These are phyloP conservation scores for Fusarium sp. DNA, from an alignment of 2,329 filamentous ascomycete species.

Conservation along the genomic window DNA sequence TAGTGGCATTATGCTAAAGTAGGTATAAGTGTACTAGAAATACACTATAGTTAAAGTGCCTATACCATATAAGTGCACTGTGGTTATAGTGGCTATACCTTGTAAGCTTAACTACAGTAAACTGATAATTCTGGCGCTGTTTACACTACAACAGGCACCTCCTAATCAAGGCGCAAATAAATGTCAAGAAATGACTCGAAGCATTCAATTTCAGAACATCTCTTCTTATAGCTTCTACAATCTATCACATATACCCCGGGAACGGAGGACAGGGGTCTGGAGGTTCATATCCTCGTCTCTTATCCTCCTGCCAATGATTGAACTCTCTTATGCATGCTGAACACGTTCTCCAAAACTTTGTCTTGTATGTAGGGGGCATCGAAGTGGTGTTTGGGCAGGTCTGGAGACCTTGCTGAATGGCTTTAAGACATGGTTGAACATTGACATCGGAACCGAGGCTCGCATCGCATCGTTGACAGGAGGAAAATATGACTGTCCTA, in stretches of 20 bases:
- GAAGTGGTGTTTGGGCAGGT: neutral
- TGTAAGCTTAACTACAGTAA: too few relatives aligned
- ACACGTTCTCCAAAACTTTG: neutral
- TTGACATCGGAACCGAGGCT: neutral
- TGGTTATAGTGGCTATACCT: too few relatives aligned
- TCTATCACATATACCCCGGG: neutral
- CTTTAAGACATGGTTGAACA: neutral
- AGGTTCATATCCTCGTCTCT: neutral
- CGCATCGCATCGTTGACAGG: neutral
- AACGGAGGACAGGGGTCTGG: neutral
- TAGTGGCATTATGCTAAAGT: too few relatives aligned
- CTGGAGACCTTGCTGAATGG: neutral
- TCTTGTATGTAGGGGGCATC: neutral
- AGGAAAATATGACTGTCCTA: neutral
- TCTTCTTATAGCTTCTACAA: neutral
- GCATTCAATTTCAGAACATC: fast-evolving
- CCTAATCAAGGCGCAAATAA: too few relatives aligned
- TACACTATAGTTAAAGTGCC: too few relatives aligned
- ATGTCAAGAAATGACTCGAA: too few relatives aligned
- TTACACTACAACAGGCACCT: too few relatives aligned
- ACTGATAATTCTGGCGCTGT: too few relatives aligned
- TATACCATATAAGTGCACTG: too few relatives aligned
- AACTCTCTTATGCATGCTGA: neutral
- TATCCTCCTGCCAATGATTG: neutral
- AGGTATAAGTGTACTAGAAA: too few relatives aligned